Conservation (phyloP, 2,329 filamentous ascomycete species). For the Neospermospora avenae region DNA sequence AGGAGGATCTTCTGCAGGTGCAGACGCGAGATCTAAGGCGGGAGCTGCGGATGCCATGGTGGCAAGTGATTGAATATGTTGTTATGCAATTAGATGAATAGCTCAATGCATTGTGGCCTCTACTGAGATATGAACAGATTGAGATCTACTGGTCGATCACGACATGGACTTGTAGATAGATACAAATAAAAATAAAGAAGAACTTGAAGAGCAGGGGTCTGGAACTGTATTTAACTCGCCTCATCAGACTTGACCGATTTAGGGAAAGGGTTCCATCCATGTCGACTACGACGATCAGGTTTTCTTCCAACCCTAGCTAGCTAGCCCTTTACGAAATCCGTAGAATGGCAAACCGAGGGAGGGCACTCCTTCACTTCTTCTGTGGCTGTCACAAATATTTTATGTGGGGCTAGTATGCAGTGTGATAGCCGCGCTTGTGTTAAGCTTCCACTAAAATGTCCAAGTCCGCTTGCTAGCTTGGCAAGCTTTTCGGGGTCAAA, state of each 20-base stretch:
- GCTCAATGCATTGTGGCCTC: neutral
- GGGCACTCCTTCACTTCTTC: too few relatives aligned
- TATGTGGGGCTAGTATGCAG: neutral
- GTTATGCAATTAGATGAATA: neutral
- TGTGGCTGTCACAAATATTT: conserved; percentile 2
- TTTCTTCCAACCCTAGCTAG: neutral
- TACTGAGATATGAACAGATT: neutral
- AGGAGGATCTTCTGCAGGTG: conserved; percentile 18
- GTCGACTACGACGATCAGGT: neutral
- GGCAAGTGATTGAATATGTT: neutral
- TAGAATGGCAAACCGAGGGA: neutral
- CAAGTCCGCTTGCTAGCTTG: neutral
- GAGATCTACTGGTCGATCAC: neutral
- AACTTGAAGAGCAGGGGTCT: neutral
- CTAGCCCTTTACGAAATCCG: too few relatives aligned
- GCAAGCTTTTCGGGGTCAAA: neutral
- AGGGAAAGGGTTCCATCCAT: too few relatives aligned
- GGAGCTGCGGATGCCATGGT: conserved; percentile 21
- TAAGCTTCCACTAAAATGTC: neutral
- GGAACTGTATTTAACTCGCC: neutral
- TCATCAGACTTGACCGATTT: too few relatives aligned
- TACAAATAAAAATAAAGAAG: neutral
- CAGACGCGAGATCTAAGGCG: conserved; percentile 15
- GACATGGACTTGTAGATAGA: neutral
- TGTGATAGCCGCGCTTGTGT: neutral